Evolutionary conservation across 768 basidiomycete genomes (phyloP), one percentile per base, ranked within the genome.

Genomic region (Amanita thiersii): DNA sequence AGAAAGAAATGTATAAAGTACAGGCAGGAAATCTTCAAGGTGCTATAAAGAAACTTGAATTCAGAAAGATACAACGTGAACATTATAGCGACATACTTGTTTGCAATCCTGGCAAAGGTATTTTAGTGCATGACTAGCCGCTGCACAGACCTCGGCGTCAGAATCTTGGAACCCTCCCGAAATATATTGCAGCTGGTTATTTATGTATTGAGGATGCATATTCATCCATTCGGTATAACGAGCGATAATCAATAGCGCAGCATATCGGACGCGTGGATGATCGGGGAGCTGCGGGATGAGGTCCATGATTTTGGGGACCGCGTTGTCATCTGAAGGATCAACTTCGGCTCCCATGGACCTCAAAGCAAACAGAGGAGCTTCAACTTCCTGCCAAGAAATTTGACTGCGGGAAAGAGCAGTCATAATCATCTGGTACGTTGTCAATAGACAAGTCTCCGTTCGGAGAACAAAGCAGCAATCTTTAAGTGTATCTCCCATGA

Each of bases 401-500:
- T 66, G 56, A 18, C 69, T 69, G 30, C 75, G 77, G 17, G 79
- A 68, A 39, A 98, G 70, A 2, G 86, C 88, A 5, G 64, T 56
- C 21, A 78, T 79, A 47, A 98, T 84, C 56, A 87, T 72, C 46
- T 86, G 80, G 62, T 88, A 88, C 2, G 92, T 75, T 2, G 83
- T 72, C 39, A 81, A 60, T 31, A 99, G 70, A 55, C 96, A 98
- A 2, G 72, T 72, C 38, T 90, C 83, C 2, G 93, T 75, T 32
- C 91, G 86, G 33, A 99, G 73, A 35, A 99, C 91, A 48, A 82
- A 76, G 61, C 96, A 99, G 57, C 96, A 98, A 56, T 99, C 96
- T 63, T 99, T 99, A 49, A 99, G 73, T 3, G 96, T 98, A 58
- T 99, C 93, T 28, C 96, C 96, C 88, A 99, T 98, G 47, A 92